Conservation (phyloP, 331 rosid genomes). For the Malus hybrid region DNA sequence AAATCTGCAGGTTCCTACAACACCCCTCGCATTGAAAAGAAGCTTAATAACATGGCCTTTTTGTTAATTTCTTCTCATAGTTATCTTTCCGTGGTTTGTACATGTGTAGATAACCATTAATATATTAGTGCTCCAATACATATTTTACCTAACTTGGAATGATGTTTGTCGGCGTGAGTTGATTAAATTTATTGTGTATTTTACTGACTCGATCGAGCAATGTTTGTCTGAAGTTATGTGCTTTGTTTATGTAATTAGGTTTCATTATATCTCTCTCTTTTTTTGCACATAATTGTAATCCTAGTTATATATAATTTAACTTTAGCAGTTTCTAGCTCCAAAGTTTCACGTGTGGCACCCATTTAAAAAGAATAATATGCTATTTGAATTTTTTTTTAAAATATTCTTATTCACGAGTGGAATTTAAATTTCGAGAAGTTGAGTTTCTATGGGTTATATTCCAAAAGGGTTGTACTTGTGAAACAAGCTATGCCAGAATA, state of each 20-base stretch:
- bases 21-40: background rate
- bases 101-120: background rate
- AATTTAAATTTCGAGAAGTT: background rate
- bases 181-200: background rate
- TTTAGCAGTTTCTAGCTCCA: background rate
- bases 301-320: too few species aligned
- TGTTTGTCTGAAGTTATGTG: background rate
- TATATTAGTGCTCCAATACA: constrained; percentile 13
- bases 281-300: background rate
- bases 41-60: background rate
- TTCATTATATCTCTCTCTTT: too few species aligned
- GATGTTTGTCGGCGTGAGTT: background rate
- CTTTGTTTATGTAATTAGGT: background rate
- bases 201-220: background rate
- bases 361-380: constrained; percentile 15
- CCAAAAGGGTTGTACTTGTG: background rate
- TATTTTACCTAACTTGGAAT: background rate
- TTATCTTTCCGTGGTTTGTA: background rate
- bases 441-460: background rate
- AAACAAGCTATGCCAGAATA: background rate
- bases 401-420: background rate
- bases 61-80: background rate
- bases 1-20: background rate
- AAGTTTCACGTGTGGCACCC: background rate
- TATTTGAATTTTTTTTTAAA: background rate